Base-by-base conservation (phyloP, 2,329 filamentous ascomycete genomes). In the Fusarium annulatum region DNA sequence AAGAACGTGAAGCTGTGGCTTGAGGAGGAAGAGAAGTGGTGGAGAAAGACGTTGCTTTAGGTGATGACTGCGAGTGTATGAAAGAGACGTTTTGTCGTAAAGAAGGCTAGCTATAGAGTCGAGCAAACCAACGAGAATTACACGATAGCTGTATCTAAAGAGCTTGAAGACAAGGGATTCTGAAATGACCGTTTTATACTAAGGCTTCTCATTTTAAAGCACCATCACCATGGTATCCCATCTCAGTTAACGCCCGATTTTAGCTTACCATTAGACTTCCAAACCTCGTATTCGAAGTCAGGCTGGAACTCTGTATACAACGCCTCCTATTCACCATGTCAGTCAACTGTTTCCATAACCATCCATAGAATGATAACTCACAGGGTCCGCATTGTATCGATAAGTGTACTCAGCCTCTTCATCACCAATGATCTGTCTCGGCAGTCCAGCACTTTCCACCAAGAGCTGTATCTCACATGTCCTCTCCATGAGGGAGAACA, bases 21-120 rank as follows among this genome's bases (percentile, higher is more conserved):
- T 7, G 77, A 83, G 38, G 82, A 86, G 64, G 85, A 87, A 66
- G 85, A 86, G 65, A 79, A 77, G 59, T 87, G 86, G 86, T 87
- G 86, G 85, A 79, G 79, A 62, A 84, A 79, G 69, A 84, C 82
- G 1, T 55, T 86, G 58, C 60, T 85, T 14, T 73, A n/a, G 42
- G 15, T 19, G 23, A 39, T 7, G 19, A n/a, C 19, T 6, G 19
- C 19, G 14, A 39, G 14, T 18, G 16, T 11, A n/a, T 15, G 19
- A 28, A 53, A 38, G 19, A 12, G 10, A 28, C 19, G 16, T 18
- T 41, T n/a, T 28, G 5, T 53, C 2, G 11, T 55, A 2, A 28
- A 14, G 19, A 28, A 39, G 19, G 3, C 51, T 14, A 18, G 34
- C 19, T 38, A n/a, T 14, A 53, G 19, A 6, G 10, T 11, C 51